phyloP scores from a whole-genome alignment of 352 stramenopile species.

The Phytophthora foliorum region DNA sequence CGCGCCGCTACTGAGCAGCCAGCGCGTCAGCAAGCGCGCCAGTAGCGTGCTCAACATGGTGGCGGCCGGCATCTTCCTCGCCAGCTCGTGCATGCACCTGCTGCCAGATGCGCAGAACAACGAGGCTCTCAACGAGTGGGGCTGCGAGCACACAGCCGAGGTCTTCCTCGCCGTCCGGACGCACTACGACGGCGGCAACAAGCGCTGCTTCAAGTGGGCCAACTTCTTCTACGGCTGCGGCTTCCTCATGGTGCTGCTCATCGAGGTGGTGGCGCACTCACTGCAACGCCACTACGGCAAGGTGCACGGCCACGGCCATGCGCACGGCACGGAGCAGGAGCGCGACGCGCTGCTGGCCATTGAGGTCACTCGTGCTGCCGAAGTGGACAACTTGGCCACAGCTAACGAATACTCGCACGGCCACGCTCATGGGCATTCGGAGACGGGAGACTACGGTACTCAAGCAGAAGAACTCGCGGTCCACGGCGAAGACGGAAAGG shows the following conservation, averaged over 20 bases:
- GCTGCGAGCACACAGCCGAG: constrained; percentile 53
- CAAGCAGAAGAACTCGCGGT: constrained; percentile 21
- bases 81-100: constrained; percentile 81
- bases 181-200: constrained; percentile 36
- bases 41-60: constrained; percentile 86
- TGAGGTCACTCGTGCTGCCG: constrained; percentile 22
- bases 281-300: constrained; percentile 58
- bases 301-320: constrained; percentile 25
- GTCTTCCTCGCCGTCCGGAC: constrained; percentile 44
- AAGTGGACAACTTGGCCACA: constrained; percentile 17
- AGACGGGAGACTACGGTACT: constrained; percentile 40
- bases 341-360: constrained; percentile 35
- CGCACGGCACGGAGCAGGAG: constrained; percentile 29
- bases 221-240: constrained; percentile 86
- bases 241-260: constrained; percentile 79
- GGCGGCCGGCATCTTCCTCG: constrained; percentile 83
- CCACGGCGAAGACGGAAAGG: constrained; percentile 11
- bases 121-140: constrained; percentile 52
- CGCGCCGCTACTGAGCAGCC: constrained; percentile 57
- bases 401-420: constrained; percentile 20
- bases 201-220: constrained; percentile 75
- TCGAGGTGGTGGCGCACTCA: constrained; percentile 77
- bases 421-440: constrained; percentile 15
- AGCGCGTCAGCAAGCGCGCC: constrained; percentile 42
- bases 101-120: constrained; percentile 83